Base-by-base conservation (phyloP, 2,329 filamentous ascomycete species). In the Fusarium sp. region DNA sequence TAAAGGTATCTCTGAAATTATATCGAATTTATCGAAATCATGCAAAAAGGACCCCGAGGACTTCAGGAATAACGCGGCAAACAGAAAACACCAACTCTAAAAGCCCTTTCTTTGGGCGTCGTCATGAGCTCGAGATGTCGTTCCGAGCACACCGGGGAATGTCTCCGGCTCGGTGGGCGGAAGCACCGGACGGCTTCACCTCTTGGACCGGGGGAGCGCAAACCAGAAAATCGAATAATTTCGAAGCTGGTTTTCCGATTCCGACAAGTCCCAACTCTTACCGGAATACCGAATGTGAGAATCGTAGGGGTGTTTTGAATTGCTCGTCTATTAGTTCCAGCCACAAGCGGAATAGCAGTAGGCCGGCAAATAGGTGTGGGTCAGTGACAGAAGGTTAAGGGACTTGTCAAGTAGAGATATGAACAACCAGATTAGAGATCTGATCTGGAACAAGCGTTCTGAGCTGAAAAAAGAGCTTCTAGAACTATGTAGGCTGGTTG, bases 121-220 rank as follows among this genome's bases (percentile, higher is more conserved):
- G 52, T 68, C 49, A 67, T 69, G 62, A 69, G 58, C 58, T 53
- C 50, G 50, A 42, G 44, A 58, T 34, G 33, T 43, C 24, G 33
- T 68, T 58, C 70, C 71, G 61, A 71, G 44, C 52, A 66, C 43
- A 63, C 68, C 65, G 72, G 68, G 53, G 63, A 58, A 64, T 64
- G 64, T 72, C 59, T 55, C 62, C 63, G 69, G 55, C 42, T 64
- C 40, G 39, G 46, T 46, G 56, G 58, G 55, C 72, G 72, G 72
- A 74, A 74, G 72, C 72, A 45, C 72, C 72, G 72, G 72, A 73
- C 65, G 57, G 53, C 61, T 62, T 74, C 72, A 71, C 49, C 54
- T 65, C 38, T 58, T 53, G 61, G 56, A 54, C 69, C 72, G 67
- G 45, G 61, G 50, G 50, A 56, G 59, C 39, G 48, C 66, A 58